Evolutionary conservation across 2,329 filamentous ascomycete species (phyloP).

Genomic region (Epichloe sp.): DNA sequence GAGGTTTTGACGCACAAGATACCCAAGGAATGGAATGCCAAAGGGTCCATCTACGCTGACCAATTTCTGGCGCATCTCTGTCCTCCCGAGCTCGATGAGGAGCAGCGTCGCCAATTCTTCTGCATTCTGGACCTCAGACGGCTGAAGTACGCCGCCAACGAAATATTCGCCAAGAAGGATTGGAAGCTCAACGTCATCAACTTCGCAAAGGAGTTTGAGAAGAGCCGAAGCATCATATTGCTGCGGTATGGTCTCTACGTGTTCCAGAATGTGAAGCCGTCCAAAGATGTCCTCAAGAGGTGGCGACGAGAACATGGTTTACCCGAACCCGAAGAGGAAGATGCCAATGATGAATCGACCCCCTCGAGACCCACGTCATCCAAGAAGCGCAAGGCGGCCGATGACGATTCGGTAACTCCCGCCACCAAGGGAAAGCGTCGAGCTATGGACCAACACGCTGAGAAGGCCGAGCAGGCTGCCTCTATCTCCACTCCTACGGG

Average conservation of each 20-base stretch:
- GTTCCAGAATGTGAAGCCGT: slow-evolving; percentile 49
- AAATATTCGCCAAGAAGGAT: slow-evolving; percentile 46
- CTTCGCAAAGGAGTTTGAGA: slow-evolving; percentile 52
- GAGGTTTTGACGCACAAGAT: slow-evolving; percentile 40
- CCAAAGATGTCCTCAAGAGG: slow-evolving; percentile 41
- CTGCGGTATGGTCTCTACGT: slow-evolving; percentile 49
- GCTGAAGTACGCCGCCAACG: slow-evolving; percentile 47
- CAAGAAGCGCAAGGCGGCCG: slow-evolving; percentile 46
- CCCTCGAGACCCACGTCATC: slow-evolving; percentile 16
- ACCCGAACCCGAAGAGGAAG: slow-evolving; percentile 35
- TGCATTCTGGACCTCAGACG: slow-evolving; percentile 49
- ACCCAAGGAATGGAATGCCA: slow-evolving; percentile 36
- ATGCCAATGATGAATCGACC: slow-evolving; percentile 15
- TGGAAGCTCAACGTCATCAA: slow-evolving; percentile 51
- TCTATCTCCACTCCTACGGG: slow-evolving; percentile 10
- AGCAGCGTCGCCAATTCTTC: slow-evolving; percentile 48
- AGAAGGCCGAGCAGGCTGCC: slow-evolving; percentile 22
- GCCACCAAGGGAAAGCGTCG: slow-evolving; percentile 37
- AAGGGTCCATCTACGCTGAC: slow-evolving; percentile 45
- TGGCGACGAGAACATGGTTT: slow-evolving; percentile 45
- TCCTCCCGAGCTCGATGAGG: slow-evolving; percentile 42
- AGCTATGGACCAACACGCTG: slow-evolving; percentile 26
- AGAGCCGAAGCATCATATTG: slow-evolving; percentile 48
- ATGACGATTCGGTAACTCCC: slow-evolving; percentile 30
- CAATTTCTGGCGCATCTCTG: slow-evolving; percentile 45